phyloP scores from a whole-genome alignment of 2,329 filamentous ascomycete species.

The Sporothrix inflata region DNA sequence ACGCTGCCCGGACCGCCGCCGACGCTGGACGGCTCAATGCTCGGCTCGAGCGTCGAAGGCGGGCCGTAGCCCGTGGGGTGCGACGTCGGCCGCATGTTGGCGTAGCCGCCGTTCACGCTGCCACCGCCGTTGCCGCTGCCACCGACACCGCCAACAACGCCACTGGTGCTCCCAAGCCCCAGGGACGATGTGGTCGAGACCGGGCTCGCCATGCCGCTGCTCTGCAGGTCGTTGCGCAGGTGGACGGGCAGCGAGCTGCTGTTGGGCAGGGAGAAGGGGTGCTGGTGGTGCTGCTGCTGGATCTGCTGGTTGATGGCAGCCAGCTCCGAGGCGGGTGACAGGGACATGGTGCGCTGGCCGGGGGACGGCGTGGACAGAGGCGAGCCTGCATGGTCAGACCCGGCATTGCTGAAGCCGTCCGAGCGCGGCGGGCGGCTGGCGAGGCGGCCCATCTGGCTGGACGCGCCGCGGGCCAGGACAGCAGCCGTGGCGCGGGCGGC shows the following conservation, averaged over 20 bases:
- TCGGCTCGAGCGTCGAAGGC: conserved; percentile 83
- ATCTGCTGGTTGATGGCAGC: conserved; percentile 70
- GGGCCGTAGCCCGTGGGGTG: conserved; percentile 82
- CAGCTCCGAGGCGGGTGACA: conserved; percentile 78
- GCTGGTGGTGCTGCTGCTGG: conserved; percentile 51
- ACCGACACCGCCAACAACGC: not conserved
- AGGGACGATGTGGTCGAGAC: conserved; percentile 61
- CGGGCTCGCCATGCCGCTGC: conserved; percentile 61
- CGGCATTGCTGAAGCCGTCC: conserved; percentile 63
- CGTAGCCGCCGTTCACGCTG: conserved; percentile 49
- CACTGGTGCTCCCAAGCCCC: conserved; percentile 7
- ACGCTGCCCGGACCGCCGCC: conserved; percentile 54
- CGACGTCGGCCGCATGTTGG: conserved; percentile 72
- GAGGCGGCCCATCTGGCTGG: conserved; percentile 42
- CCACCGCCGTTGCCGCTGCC: not conserved
- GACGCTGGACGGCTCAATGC: conserved; percentile 67
- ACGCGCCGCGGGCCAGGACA: conserved; percentile 65
- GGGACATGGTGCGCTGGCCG: conserved; percentile 74
- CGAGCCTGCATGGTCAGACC: conserved; percentile 68
- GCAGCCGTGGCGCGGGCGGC: conserved; percentile 87
- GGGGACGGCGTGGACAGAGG: conserved; percentile 82
- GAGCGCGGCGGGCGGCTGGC: conserved; percentile 60
- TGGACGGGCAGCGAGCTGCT: conserved; percentile 81
- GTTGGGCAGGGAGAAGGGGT: conserved; percentile 66
- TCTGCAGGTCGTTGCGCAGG: conserved; percentile 72